Evolutionary conservation across 208 protist genomes (phyloP), one percentile per base, ranked within the genome.

Genomic region (Crithidia fasciculata): DNA sequence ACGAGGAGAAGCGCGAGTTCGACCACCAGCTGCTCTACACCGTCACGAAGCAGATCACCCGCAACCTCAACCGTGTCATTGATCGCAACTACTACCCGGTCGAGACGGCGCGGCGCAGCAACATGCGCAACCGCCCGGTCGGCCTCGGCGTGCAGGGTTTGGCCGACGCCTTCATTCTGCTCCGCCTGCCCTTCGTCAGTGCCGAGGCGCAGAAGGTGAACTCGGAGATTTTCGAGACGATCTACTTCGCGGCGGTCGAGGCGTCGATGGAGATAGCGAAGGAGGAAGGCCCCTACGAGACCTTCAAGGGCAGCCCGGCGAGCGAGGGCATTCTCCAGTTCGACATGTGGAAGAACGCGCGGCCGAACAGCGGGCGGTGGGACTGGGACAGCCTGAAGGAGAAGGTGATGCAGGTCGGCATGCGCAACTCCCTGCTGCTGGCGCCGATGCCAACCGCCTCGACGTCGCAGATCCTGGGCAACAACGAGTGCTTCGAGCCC

Each of bases 401-500:
- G 56, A 74, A 93, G 45, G 97, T 99, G 36, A 66, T 82, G 41
- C 36, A 83, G 62, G 80, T 94, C 69, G 99, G 99, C 67, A 71
- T 99, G 59, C 91, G 99, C 73, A 99, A 99, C 91, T 98, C 92
- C 18, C 92, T 99, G 8, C 88, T 99, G 8, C 69, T 99, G 2
- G 98, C 99, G 13, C 99, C 99, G 44, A 99, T 99, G 99, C 99
- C 99, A n/a, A 99, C 99, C n/a, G 99, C 99, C 12, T 99, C 96
- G 36, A 99, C 99, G 15, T 98, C 95, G 52, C 99, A 99, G 90
- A 99, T 99, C 73, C 90, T 99, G 39, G 98, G 99, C 69, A 99
- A 99, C 90, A 99, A 99, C 84, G 99, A 99, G 92, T 99, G 98
- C 87, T 99, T 99, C 78, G 99, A 99, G 86, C 99, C 99, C 45